Evolutionary conservation across 805 yeast genomes (phyloP).

Genomic region (Zygotorulaspora florentina): DNA sequence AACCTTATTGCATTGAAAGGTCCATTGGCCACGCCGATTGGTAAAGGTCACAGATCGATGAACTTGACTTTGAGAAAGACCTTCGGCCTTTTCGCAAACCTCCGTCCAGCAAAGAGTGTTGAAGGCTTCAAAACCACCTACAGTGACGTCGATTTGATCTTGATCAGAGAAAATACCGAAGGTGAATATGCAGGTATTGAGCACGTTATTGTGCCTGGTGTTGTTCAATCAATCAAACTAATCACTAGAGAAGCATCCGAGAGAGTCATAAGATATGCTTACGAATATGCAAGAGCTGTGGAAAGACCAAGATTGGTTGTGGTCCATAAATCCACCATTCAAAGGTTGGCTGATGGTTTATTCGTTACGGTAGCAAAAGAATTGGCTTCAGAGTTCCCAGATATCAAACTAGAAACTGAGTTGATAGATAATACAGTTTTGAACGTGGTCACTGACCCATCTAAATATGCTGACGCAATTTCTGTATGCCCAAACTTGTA

Average conservation of each 20-base stretch:
- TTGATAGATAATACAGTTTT: conserved; percentile 93
- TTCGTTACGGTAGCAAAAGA: conserved; percentile 90
- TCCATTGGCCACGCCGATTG: conserved; percentile 97
- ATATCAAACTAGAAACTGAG: conserved; percentile 75
- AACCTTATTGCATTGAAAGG: conserved; percentile 96
- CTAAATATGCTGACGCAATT: conserved; percentile 78
- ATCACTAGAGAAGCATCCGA: conserved; percentile 96
- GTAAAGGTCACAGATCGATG: conserved; percentile 97
- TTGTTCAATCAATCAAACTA: conserved; percentile 94
- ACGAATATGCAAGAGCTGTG: conserved; percentile 88
- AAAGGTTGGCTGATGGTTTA: conserved; percentile 97
- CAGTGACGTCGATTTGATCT: conserved; percentile 83
- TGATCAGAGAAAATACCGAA: conserved; percentile 98
- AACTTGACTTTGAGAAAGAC: conserved; percentile 97
- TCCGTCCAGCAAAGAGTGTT: conserved; percentile 92
- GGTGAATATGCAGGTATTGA: conserved; percentile 99
- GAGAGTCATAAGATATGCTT: conserved; percentile 94
- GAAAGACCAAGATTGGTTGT: conserved; percentile 85
- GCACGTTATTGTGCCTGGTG: conserved; percentile 97
- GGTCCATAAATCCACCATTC: conserved; percentile 97
- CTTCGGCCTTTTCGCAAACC: conserved; percentile 92
- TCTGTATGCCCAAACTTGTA: conserved; percentile 98
- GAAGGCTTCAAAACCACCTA: conserved; percentile 85
- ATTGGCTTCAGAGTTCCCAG: conserved; percentile 88
- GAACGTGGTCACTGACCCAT: conserved; percentile 84